phyloP scores from a whole-genome alignment of 331 rosid genomes.

The Dryas integrifolia region DNA sequence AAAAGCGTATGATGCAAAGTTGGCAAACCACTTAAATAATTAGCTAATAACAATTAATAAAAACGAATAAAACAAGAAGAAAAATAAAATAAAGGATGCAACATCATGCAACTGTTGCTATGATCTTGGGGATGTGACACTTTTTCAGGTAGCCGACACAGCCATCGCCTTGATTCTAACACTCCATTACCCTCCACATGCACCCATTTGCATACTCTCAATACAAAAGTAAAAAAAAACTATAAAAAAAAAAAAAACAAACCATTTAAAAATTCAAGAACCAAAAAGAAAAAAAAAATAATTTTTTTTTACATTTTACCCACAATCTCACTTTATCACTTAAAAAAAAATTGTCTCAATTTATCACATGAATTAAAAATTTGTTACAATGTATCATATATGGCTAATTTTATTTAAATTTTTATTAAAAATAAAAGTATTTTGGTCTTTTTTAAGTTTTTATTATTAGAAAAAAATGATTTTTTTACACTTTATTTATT shows the following conservation, averaged over 20 bases:
- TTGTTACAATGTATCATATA: no score
- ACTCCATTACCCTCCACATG: constrained; percentile 30
- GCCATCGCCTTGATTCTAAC: constrained; percentile 26
- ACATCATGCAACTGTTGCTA: not conserved
- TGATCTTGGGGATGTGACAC: constrained; percentile 27
- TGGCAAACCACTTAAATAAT: no score
- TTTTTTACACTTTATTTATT: no score
- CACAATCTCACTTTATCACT: no score
- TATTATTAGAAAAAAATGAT: no score
- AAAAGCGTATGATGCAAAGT: no score
- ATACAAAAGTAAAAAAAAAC: not conserved
- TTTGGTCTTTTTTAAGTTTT: no score
- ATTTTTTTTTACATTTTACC: no score
- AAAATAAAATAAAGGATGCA: not conserved
- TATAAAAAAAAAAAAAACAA: not conserved
- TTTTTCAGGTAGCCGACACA: constrained; percentile 38
- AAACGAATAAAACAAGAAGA: not conserved
- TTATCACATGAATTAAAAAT: no score
- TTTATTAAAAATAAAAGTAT: no score
- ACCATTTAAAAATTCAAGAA: not conserved
- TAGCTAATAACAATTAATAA: not conserved
- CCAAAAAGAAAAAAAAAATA: not conserved
- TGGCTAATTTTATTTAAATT: no score
- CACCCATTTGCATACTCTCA: constrained; percentile 20
- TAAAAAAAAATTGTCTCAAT: no score